Evolutionary conservation across 2,329 filamentous ascomycete genomes (phyloP).

Genomic region (Talaromyces pinophilus): DNA sequence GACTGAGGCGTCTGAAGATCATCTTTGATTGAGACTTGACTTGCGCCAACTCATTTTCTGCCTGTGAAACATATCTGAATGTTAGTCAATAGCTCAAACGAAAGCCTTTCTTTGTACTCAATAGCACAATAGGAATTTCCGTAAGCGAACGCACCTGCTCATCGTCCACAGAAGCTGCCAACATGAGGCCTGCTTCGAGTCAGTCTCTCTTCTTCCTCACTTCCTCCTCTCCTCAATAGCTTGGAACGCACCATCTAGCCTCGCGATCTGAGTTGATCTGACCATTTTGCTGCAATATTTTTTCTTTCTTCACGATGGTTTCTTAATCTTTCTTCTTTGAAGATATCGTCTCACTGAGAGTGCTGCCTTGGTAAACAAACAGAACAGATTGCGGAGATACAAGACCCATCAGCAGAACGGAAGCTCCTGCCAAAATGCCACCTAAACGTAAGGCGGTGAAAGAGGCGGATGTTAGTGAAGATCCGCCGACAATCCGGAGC

Average conservation of each 20-base stretch:
- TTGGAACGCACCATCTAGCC: constrained; percentile 72
- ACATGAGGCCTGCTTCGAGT: constrained; percentile 72
- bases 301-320: neutral
- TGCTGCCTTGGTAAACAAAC: neutral
- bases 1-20: constrained; percentile 82
- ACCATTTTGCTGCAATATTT: constrained; percentile 62
- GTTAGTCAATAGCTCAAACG: neutral
- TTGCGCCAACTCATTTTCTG: constrained; percentile 75
- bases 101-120: neutral
- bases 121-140: neutral
- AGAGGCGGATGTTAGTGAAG: constrained; percentile 8
- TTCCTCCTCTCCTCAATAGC: neutral
- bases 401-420: neutral
- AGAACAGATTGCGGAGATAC: constrained; percentile 24
- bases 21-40: constrained; percentile 90
- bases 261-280: constrained; percentile 87
- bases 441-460: constrained; percentile 39
- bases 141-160: constrained; percentile 61
- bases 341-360: neutral
- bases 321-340: neutral
- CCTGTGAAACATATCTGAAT: constrained; percentile 40
- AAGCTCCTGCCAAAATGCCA: constrained; percentile 33
- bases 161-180: constrained; percentile 93
- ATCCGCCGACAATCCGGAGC: neutral
- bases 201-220: constrained; percentile 8